A percentile compares a stretch with the other conserved stretches of the same genome.
phyloP scores from a whole-genome alignment of 2,329 filamentous ascomycete genomes.

The Elsinoe fawcettii region DNA sequence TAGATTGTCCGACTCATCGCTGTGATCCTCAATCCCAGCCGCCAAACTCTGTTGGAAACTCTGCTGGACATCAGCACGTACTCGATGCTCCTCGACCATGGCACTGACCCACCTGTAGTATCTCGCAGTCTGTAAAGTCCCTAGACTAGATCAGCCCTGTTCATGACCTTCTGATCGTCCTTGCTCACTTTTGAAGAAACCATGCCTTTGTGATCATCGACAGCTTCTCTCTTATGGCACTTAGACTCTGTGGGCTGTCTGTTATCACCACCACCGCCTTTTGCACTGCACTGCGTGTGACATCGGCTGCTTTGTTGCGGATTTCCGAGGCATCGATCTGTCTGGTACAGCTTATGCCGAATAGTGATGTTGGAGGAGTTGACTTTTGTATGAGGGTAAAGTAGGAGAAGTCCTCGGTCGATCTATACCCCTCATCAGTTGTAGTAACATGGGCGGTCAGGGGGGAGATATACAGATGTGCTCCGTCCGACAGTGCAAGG shows the following conservation, averaged over 20 bases:
- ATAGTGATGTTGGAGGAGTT: slow-evolving; percentile 65
- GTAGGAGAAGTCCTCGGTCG: slow-evolving; percentile 95
- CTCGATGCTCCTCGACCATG: neutral
- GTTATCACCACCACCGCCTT: slow-evolving; percentile 96
- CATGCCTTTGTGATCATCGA: slow-evolving; percentile 88
- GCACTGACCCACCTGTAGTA: slow-evolving; percentile 52
- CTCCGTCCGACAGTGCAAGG: slow-evolving; percentile 93
- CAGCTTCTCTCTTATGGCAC: slow-evolving; percentile 80
- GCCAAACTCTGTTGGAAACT: slow-evolving; percentile 84
- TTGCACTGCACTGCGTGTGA: slow-evolving; percentile 95
- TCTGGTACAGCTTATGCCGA: slow-evolving; percentile 90
- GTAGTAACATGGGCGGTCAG: slow-evolving; percentile 4
- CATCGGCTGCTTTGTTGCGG: slow-evolving; percentile 71
- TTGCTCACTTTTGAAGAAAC: slow-evolving; percentile 72
- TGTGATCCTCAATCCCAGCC: slow-evolving; percentile 50
- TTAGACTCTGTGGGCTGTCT: slow-evolving; percentile 82
- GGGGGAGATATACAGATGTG: slow-evolving; percentile 64
- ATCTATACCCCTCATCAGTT: slow-evolving; percentile 40
- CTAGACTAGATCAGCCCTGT: slow-evolving; percentile 28
- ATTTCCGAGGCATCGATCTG: slow-evolving; percentile 77
- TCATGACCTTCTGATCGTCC: neutral
- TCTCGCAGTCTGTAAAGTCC: slow-evolving; percentile 87
- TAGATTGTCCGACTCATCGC: slow-evolving; percentile 74
- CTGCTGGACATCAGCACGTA: slow-evolving; percentile 31
- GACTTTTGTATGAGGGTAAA: slow-evolving; percentile 67